These are phyloP conservation scores for Pseudogymnoascus pannorum DNA, from an alignment of 2,329 filamentous ascomycete species.

Conservation along the genomic window DNA sequence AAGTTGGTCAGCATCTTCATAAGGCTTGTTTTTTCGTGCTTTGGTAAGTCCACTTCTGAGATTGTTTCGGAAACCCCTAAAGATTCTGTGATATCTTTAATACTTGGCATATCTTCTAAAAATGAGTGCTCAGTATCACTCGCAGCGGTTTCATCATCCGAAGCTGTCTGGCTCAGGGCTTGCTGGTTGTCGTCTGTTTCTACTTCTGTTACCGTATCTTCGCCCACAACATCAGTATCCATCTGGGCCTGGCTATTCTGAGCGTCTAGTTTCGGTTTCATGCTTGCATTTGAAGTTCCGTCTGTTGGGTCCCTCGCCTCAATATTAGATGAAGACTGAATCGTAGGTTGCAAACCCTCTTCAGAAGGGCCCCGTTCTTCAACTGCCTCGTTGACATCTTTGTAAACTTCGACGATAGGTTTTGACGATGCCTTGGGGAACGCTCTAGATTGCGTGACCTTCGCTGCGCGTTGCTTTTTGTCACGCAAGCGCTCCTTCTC, in stretches of 20 bases:
- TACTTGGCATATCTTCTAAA: conserved; percentile 58
- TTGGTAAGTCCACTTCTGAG: conserved; percentile 68
- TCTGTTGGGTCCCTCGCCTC: neutral
- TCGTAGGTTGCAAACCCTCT: conserved; percentile 42
- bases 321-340: neutral
- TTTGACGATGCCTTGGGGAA: conserved; percentile 90
- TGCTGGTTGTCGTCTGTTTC: conserved; percentile 39
- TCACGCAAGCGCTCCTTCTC: conserved; percentile 89
- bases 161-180: conserved; percentile 51
- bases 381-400: conserved; percentile 87
- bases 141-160: conserved; percentile 58
- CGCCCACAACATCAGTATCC: conserved; percentile 22
- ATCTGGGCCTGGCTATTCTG: conserved; percentile 15
- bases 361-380: conserved; percentile 65
- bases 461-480: conserved; percentile 71
- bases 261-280: neutral
- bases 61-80: conserved; percentile 46
- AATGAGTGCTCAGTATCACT: conserved; percentile 69
- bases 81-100: conserved; percentile 55
- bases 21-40: conserved; percentile 85
- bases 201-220: conserved; percentile 27
- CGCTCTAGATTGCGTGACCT: conserved; percentile 65
- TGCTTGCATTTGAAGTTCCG: neutral
- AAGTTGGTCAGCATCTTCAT: conserved; percentile 97
- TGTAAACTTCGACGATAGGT: conserved; percentile 92